Conservation (phyloP, 768 basidiomycete genomes). For the Brasilioporus rufonigricans region DNA sequence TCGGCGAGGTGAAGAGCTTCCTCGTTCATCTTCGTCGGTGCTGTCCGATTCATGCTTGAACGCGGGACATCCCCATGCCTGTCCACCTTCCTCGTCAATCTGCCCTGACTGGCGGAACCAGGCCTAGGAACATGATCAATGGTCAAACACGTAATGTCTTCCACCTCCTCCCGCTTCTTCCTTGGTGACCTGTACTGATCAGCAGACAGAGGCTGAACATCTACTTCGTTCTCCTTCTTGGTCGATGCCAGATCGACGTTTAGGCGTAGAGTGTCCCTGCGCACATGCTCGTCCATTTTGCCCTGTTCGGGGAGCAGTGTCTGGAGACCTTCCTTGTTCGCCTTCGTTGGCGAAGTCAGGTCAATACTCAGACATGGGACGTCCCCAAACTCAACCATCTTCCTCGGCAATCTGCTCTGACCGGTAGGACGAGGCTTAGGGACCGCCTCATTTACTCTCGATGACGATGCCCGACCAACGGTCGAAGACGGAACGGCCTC, state of each 20-base stretch:
- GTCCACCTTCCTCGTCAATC: background rate
- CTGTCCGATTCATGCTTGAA: too few relatives aligned
- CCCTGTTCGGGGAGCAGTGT: background rate
- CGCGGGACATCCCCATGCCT: too few relatives aligned
- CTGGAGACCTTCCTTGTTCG: background rate
- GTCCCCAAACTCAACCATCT: too few relatives aligned
- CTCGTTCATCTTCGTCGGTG: too few relatives aligned
- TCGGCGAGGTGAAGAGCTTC: too few relatives aligned
- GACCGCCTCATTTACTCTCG: background rate
- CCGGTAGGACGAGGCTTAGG: background rate
- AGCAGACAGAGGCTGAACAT: background rate
- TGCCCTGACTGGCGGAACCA: background rate
- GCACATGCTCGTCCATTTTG: background rate
- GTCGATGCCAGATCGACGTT: background rate
- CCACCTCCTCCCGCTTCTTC: background rate
- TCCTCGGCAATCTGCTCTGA: background rate
- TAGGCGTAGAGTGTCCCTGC: too few relatives aligned
- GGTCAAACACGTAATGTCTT: too few relatives aligned
- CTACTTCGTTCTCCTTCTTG: background rate
- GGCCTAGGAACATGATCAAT: too few relatives aligned
- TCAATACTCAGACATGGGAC: too few relatives aligned
- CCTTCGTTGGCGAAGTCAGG: background rate
- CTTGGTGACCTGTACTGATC: background rate
- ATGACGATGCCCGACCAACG: background rate
- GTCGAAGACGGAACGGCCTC: too few relatives aligned